A percentile compares a stretch with the other conserved stretches of the same genome.
Conservation (phyloP, 2,329 filamentous ascomycete genomes). For the Taxawa tesnikishii region DNA sequence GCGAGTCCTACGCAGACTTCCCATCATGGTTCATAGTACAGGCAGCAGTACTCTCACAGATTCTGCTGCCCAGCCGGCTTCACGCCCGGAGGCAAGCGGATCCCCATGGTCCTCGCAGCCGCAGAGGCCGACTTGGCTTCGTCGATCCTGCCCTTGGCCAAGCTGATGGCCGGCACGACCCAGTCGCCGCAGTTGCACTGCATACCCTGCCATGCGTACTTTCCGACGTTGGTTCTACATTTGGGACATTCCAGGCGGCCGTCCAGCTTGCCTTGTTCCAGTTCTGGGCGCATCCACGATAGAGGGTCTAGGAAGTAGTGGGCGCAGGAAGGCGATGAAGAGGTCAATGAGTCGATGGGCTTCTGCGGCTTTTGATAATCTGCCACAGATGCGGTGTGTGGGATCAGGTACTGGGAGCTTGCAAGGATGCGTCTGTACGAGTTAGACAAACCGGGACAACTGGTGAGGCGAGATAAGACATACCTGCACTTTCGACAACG, state of each 20-base stretch:
- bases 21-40: no score
- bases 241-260: conserved; percentile 78
- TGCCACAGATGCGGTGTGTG: conserved; percentile 36
- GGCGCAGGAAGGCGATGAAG: conserved; percentile 45
- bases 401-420: conserved; percentile 54
- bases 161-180: conserved; percentile 81
- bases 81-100: conserved; percentile 18
- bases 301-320: conserved; percentile 88
- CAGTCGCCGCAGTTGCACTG: conserved; percentile 82
- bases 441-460: conserved; percentile 3
- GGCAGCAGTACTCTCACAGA: conserved; percentile 9
- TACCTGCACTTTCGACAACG: conserved; percentile 86
- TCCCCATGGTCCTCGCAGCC: conserved; percentile 16
- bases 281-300: conserved; percentile 81
- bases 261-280: conserved; percentile 73
- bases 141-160: conserved; percentile 74
- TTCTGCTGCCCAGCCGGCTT: conserved; percentile 7
- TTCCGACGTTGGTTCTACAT: conserved; percentile 74
- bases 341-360: conserved; percentile 11
- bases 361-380: conserved; percentile 6
- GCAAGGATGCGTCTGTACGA: conserved; percentile 43
- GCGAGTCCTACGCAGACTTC: no score
- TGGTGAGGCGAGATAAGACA: conserved; percentile 13
- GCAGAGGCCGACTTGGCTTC: conserved; percentile 30
- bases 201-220: conserved; percentile 94